A percentile compares a stretch with the other conserved stretches of the same genome.
Conservation (phyloP, 2,329 filamentous ascomycete species). For the Penicillium sp. region DNA sequence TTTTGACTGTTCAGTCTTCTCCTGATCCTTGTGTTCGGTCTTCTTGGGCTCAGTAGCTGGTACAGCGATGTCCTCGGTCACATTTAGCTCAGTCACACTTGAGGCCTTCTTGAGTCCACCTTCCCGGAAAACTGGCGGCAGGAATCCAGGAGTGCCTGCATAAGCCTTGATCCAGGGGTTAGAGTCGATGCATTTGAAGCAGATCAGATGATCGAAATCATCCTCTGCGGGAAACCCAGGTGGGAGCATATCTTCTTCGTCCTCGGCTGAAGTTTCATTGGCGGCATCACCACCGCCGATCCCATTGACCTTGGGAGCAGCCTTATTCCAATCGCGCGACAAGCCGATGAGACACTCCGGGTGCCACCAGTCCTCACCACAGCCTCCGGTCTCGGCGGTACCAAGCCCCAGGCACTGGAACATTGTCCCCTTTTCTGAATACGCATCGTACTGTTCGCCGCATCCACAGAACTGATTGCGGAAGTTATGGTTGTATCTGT, state of each 20-base stretch:
- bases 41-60: background rate
- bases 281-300: conserved; percentile 26
- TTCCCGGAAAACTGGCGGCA: conserved; percentile 64
- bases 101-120: conserved; percentile 19
- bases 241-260: conserved; percentile 65
- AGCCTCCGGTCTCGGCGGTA: conserved; percentile 75
- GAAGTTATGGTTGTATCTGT: conserved; percentile 96
- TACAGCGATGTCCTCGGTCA: background rate
- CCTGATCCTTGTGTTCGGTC: background rate
- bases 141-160: conserved; percentile 73
- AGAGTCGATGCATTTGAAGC: conserved; percentile 87
- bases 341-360: conserved; percentile 85
- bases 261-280: conserved; percentile 39
- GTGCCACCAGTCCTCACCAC: conserved; percentile 98
- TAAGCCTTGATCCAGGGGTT: conserved; percentile 92
- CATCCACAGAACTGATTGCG: conserved; percentile 90
- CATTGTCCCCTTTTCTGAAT: conserved; percentile 93
- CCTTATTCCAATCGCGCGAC: conserved; percentile 62
- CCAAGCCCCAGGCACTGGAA: conserved; percentile 92
- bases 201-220: conserved; percentile 84
- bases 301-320: conserved; percentile 10
- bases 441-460: conserved; percentile 79
- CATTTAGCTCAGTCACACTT: background rate
- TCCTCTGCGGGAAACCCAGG: conserved; percentile 86
- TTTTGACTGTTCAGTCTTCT: conserved; percentile 41